Evolutionary conservation across 2,329 filamentous ascomycete genomes (phyloP), one percentile per base, ranked within the genome.

Genomic region (Hortaea sp.): DNA sequence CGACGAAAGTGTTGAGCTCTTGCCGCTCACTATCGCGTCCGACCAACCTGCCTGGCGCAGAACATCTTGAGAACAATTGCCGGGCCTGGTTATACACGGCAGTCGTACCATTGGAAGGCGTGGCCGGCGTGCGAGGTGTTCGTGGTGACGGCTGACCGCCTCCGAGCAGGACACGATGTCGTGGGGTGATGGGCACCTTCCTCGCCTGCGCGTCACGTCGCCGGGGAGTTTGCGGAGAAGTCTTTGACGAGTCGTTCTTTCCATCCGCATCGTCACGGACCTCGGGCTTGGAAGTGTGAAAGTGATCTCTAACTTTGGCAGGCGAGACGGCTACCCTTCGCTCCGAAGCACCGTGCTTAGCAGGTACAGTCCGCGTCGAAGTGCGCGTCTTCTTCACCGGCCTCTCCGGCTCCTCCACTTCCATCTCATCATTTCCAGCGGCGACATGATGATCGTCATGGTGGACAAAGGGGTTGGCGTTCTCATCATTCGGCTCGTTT

Each of bases 71-170:
- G 61, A 98, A 98, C 2, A 94, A 69, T 59, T 95, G 88, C 29
- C 90, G 81, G 11, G 88, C 92, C 49, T 82, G 76, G 52, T 92
- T 88, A 66, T 95, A 97, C 34, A 95, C 74, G 0, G 88, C 92
- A 45, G 82, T 79, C 20, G 77, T 70, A 7, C 79, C 71, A 45
- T 68, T 68, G 29, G 79, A 77, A 9, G 86, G 84, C 5, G 85
- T 85, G 31, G 76, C 70, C 7, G 84, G 84, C 9, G 87, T 86
- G 53, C 83, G 80, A 13, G 86, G 85, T 38, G 88, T 94, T 56
- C 83, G 72, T 46, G 89, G 84, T 53, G 86, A 89, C 57, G 84
- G 77, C 32, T 86, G 74, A 60, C 80, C 85, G 52, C 82, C 85
- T 32, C 78, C 77, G 9, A 89, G 79, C 69, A 86, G 83, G 48